phyloP scores from a whole-genome alignment of 768 basidiomycete species.

The Boletus reticuloceps region DNA sequence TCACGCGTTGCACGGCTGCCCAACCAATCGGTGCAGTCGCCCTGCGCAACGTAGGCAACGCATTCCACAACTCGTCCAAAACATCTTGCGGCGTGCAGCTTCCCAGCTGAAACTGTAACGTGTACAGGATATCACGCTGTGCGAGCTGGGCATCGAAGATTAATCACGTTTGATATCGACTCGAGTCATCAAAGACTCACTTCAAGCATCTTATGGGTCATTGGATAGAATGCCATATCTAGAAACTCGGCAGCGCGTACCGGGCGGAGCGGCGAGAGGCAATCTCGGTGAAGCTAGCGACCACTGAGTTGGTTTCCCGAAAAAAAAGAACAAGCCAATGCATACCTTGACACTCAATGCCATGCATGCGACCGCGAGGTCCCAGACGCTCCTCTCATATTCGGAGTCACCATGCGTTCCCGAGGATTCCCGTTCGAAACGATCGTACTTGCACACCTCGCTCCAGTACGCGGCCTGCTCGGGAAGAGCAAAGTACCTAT shows the following conservation, averaged over 20 bases:
- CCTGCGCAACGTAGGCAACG: conserved; percentile 49
- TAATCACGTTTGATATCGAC: background rate
- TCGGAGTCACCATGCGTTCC: background rate
- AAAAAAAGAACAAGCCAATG: background rate
- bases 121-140: conserved; percentile 53
- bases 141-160: conserved; percentile 37
- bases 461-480: conserved; percentile 14
- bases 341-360: conserved; percentile 60
- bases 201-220: conserved; percentile 53
- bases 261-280: conserved; percentile 52
- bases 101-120: conserved; percentile 48
- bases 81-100: conserved; percentile 50
- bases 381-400: conserved; percentile 46
- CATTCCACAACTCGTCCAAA: conserved; percentile 57
- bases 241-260: conserved; percentile 52
- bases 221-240: conserved; percentile 44
- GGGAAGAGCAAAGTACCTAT: conserved; percentile 50
- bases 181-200: conserved; percentile 27
- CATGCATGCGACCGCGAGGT: conserved; percentile 56
- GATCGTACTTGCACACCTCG: background rate
- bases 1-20: conserved; percentile 41
- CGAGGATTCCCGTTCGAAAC: background rate
- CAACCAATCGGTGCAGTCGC: conserved; percentile 42
- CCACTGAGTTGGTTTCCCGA: background rate
- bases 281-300: conserved; percentile 60